Evolutionary conservation across 2,329 filamentous ascomycete genomes (phyloP), one percentile per base, ranked within the genome.

Genomic region (Pseudocercospora pini-densiflorae): DNA sequence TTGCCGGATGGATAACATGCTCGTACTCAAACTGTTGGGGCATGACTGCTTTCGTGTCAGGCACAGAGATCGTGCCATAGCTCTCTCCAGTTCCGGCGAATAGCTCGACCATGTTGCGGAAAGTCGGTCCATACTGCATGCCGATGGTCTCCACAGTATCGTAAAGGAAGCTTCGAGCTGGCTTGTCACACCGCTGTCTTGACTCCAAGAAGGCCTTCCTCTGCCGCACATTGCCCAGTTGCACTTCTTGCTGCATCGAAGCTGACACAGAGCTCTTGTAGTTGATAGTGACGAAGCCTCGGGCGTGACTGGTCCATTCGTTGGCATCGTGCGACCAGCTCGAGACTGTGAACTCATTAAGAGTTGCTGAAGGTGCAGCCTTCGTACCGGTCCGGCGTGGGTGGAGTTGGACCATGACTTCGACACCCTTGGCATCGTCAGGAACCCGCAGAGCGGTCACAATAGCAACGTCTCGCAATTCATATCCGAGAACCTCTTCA

Each of bases 1-100:
- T 87, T 3, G 84, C 81, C 0, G 87, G 87, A 68, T 89, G 87
- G n/a, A 89, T 81, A 4, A 87, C 64, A 29, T 87, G 84, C 3
- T 81, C 78, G 66, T 82, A 87, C 71, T 88, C 86, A 61, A 83
- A 87, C 14, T 80, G 75, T 45, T 78, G 78, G 0, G 86, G 86
- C 86, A 88, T 88, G 53, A 78, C 80, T 2, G 81, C 77, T 68
- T 77, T 82, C 1, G 85, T 88, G 68, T 75, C 64, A 21, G 67
- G 65, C 36, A 71, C 53, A 36, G 29, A 36, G 40, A 70, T 59
- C n/a, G 29, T 55, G 14, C 66, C 63, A 14, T 55, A 43, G 40
- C 58, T 43, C 19, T 66, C 60, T 19, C 51, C 40, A 9, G 36
- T 7, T 5, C 58, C 64, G 12, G 62, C 55, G 33, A 66, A 60